phyloP scores from a whole-genome alignment of 768 basidiomycete species.

The Symmetrospora coprosmae region DNA sequence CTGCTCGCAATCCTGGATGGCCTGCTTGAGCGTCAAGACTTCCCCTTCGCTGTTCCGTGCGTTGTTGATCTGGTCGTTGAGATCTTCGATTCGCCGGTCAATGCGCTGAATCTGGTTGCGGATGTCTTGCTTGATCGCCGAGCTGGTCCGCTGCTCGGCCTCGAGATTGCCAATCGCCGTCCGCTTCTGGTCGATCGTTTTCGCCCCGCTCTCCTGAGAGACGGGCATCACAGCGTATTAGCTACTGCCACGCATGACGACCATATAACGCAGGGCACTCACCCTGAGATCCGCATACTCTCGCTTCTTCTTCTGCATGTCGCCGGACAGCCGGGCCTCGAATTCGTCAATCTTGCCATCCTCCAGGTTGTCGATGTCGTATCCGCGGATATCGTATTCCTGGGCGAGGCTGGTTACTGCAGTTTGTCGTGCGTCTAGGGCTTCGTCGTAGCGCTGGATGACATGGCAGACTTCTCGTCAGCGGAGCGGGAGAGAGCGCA shows the following conservation, averaged over 20 bases:
- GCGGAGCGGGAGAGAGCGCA: too few species aligned
- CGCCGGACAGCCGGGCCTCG: constrained; percentile 46
- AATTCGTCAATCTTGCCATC: constrained; percentile 59
- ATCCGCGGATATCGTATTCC: constrained; percentile 60
- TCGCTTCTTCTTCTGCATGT: constrained; percentile 32
- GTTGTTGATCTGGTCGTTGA: constrained; percentile 36
- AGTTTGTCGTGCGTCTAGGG: constrained; percentile 56
- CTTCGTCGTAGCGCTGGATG: constrained; percentile 55
- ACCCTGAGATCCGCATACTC: constrained; percentile 30
- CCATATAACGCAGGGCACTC: not conserved
- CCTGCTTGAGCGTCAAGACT: constrained; percentile 41
- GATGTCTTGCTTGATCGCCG: constrained; percentile 32
- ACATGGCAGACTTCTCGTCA: too few species aligned
- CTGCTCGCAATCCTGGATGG: constrained; percentile 25
- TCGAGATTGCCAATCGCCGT: constrained; percentile 48
- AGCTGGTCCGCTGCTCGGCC: constrained; percentile 41
- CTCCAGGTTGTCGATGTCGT: constrained; percentile 54
- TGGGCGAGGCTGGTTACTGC: constrained; percentile 56
- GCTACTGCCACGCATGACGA: not conserved
- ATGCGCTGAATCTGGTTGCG: constrained; percentile 36
- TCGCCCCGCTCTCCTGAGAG: not conserved
- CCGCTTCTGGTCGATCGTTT: constrained; percentile 43
- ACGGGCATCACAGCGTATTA: not conserved
- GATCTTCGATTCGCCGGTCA: constrained; percentile 33
- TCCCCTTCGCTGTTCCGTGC: constrained; percentile 40